Evolutionary conservation across 495 filamentous ascomycete genomes (phyloP).

Genomic region (Terfezia boudieri): DNA sequence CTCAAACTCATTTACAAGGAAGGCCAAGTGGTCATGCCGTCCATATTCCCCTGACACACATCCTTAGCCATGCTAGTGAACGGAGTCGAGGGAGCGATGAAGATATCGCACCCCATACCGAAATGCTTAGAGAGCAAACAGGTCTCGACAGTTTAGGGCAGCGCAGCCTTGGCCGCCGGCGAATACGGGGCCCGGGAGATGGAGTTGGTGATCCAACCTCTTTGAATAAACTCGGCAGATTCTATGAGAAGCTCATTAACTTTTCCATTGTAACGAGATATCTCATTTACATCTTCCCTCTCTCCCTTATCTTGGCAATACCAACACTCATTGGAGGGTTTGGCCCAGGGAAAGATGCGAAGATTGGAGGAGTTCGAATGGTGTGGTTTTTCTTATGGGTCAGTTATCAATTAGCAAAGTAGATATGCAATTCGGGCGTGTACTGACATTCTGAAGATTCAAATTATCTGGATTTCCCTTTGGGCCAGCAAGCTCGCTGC

Average conservation of each 20-base stretch:
- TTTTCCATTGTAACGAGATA: slow-evolving; percentile 77
- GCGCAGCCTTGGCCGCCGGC: slow-evolving; percentile 35
- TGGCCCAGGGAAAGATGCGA: slow-evolving; percentile 26
- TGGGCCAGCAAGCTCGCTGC: slow-evolving; percentile 75
- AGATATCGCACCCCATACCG: too few relatives aligned
- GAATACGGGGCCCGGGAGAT: slow-evolving; percentile 26
- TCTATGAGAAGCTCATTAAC: slow-evolving; percentile 67
- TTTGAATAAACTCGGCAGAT: slow-evolving; percentile 59
- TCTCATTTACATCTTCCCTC: slow-evolving; percentile 63
- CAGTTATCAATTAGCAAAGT: slow-evolving; percentile 1
- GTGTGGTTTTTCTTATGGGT: slow-evolving; percentile 68
- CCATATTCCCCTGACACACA: too few relatives aligned
- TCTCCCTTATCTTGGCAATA: slow-evolving; percentile 50
- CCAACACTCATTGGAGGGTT: slow-evolving; percentile 48
- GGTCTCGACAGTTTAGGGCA: slow-evolving; percentile 11
- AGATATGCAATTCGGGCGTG: neutral
- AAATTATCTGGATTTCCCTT: slow-evolving; percentile 68
- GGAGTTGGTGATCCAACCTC: slow-evolving; percentile 30
- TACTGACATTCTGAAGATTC: slow-evolving; percentile 26
- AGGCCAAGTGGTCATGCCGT: too few relatives aligned
- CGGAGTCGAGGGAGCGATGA: too few relatives aligned
- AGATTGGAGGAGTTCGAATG: slow-evolving; percentile 42
- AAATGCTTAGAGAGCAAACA: too few relatives aligned
- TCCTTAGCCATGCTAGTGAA: too few relatives aligned
- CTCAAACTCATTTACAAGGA: too few relatives aligned